Evolutionary conservation across 345 rosid genomes (phyloP).

Genomic region (Euphorbia tirucalli): DNA sequence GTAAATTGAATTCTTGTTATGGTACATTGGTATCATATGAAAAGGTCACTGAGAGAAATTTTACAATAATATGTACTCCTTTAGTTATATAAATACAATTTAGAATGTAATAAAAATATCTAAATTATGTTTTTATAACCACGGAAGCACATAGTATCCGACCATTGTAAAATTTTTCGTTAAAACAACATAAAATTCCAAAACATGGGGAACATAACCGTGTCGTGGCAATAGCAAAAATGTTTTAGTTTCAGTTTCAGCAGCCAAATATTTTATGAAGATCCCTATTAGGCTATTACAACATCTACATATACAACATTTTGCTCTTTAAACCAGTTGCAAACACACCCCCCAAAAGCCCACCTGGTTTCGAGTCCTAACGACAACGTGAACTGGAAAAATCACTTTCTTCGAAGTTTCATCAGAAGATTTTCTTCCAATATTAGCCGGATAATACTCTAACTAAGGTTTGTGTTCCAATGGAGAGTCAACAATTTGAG

Average conservation of each 20-base stretch:
- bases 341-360: neutral
- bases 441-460: neutral
- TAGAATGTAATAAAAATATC: no score
- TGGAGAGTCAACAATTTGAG: neutral
- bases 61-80: no score
- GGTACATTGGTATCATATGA: no score
- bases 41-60: no score
- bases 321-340: neutral
- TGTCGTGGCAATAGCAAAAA: neutral
- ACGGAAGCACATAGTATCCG: no score
- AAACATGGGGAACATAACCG: neutral
- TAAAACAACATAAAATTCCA: no score
- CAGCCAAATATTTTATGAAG: neutral
- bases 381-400: neutral
- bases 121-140: no score
- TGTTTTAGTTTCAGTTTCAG: neutral
- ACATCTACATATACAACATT: slow-evolving; percentile 2
- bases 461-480: neutral
- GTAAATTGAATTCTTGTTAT: no score
- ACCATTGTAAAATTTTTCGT: no score
- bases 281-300: neutral
- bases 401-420: neutral
- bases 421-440: neutral
- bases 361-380: neutral
- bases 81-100: no score